phyloP scores from a whole-genome alignment of 805 yeast species.

The Metschnikowia drakensbergensis region DNA sequence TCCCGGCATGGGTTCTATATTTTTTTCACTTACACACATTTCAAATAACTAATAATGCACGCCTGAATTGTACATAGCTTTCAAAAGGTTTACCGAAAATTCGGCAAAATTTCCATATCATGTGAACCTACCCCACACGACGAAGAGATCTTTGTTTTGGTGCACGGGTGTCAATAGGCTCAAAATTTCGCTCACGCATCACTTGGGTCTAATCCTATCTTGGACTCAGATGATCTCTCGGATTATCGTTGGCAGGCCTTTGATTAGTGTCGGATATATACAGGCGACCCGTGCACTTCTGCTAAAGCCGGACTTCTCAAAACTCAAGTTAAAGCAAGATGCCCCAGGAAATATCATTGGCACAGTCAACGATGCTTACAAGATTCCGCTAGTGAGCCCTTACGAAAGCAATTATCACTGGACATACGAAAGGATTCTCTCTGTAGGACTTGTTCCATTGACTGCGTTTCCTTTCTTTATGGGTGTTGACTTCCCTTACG shows the following conservation, averaged over 20 bases:
- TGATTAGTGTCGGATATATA: conserved; percentile 8
- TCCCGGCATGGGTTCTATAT: conserved; percentile 17
- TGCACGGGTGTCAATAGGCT: conserved; percentile 3
- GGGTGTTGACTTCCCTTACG: conserved; percentile 64
- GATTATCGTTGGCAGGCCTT: conserved; percentile 9
- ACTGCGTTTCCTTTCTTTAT: conserved; percentile 69
- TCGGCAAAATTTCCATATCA: too few species aligned
- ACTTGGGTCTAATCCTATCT: neutral
- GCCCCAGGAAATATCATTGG: conserved; percentile 91
- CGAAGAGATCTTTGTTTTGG: neutral
- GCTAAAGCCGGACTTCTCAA: conserved; percentile 44
- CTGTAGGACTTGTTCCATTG: conserved; percentile 73
- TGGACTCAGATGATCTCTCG: conserved; percentile 10
- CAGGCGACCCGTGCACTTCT: conserved; percentile 15
- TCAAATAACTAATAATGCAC: too few species aligned
- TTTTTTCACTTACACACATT: neutral
- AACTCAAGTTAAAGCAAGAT: conserved; percentile 58
- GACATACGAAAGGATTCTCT: conserved; percentile 77
- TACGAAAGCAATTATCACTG: conserved; percentile 88
- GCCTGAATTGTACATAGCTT: too few species aligned
- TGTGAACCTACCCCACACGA: too few species aligned
- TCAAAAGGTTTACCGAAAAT: too few species aligned
- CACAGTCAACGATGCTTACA: conserved; percentile 86
- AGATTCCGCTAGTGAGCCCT: conserved; percentile 57
- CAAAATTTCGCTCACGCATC: conserved; percentile 4